Base-by-base conservation (phyloP, 768 basidiomycete genomes). In the Lactifluus echinatus region DNA sequence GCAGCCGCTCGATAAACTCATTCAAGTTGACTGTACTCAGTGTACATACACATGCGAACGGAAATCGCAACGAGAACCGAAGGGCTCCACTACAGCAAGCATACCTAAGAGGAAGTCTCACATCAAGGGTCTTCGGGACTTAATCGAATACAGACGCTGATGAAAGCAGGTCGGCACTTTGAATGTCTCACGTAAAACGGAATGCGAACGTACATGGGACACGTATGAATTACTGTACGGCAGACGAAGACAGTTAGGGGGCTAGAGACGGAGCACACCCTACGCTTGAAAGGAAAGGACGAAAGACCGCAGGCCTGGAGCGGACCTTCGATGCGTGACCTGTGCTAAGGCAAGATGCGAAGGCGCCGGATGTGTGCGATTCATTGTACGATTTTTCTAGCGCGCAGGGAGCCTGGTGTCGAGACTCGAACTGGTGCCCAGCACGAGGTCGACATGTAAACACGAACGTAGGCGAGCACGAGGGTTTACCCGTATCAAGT, bases 211-310 rank as follows among this genome's bases (percentile, higher is more conserved):
- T 43, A 21, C 17, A 34, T 37, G 44, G 28, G 23, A 46, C 26
- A 36, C 37, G n/a, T 51, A 45, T 51, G 42, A 33, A 57, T 46
- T 26, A 24, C 10, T 24, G 28, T 19, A 40, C 14, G 56, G 12
- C 21, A 40, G 10, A 21, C n/a, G 19, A 46, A 31, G 51, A 47
- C 51, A 58, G 56, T 57, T 53, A 57, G 56, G 56, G 56, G 50
- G 11, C 12, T 34, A 19, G 34, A 19, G 46, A 50, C 48, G 33
- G 29, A 24, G 31, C 55, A 42, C n/a, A 24, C 47, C 28, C n/a
- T 26, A 14, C 8, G 19, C n/a, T 40, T 7, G 17, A 37, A 39
- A n/a, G n/a, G n/a, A 10, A 31, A 29, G 40, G 45, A 46, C 26
- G 15, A 24, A 21, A 43, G 47, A 24, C 29, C 29, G 37, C 37